Evolutionary conservation across 805 yeast genomes (phyloP).

Genomic region (Torulaspora quercuum): DNA sequence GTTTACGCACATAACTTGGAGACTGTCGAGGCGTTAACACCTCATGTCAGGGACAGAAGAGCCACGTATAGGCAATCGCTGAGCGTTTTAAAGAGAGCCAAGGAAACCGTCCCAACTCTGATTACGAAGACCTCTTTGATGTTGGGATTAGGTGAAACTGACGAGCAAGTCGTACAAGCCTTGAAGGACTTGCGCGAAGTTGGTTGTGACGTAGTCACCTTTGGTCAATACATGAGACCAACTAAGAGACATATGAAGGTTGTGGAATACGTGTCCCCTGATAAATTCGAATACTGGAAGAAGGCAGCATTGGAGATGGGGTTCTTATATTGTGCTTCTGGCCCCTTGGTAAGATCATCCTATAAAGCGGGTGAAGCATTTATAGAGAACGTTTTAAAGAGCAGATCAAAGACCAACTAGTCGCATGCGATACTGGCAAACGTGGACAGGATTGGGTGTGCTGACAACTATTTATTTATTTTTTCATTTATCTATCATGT

Average conservation of each 20-base stretch:
- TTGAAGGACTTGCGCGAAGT: conserved; percentile 70
- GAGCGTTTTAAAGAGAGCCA: conserved; percentile 74
- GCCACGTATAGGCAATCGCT: conserved; percentile 92
- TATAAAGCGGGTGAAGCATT: conserved; percentile 98
- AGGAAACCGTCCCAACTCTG: conserved; percentile 65
- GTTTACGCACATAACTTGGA: conserved; percentile 97
- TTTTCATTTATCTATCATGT: conserved; percentile 1
- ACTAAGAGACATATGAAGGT: conserved; percentile 98
- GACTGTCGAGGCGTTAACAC: conserved; percentile 93
- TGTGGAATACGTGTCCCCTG: conserved; percentile 91
- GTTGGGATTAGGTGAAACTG: conserved; percentile 97
- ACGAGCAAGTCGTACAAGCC: conserved; percentile 78
- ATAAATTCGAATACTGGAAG: conserved; percentile 91
- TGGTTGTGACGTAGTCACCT: conserved; percentile 90
- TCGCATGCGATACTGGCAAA: too few species aligned
- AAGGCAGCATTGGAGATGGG: conserved; percentile 83
- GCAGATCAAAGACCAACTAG: conserved; percentile 52
- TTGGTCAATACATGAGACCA: conserved; percentile 99
- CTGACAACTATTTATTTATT: conserved; percentile 3
- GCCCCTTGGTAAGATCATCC: conserved; percentile 93
- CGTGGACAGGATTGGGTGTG: too few species aligned
- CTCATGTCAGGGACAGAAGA: conserved; percentile 91
- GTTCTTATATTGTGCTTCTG: conserved; percentile 93
- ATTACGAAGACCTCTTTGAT: conserved; percentile 91
- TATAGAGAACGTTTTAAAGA: conserved; percentile 85